Base-by-base conservation (phyloP, 2,329 filamentous ascomycete species). In the Nothomitra cinnamomea region DNA sequence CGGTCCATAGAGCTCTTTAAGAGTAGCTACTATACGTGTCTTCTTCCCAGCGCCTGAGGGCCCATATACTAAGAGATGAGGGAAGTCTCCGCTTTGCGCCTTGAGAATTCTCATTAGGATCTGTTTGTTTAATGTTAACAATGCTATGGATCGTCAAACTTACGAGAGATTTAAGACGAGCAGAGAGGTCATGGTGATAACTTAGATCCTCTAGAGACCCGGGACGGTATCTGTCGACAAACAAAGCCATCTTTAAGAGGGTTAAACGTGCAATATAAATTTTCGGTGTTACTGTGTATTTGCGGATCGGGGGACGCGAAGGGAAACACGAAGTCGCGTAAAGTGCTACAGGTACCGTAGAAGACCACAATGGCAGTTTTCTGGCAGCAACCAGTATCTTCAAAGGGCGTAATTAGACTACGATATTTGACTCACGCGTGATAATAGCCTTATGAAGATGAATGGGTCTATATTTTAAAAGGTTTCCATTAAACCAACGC, bases 1-100 rank as follows among this genome's bases (percentile, higher is more conserved):
- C 0, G 90, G 83, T 0, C 92, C 92, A 67, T 92, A 98, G 6
- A 98, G 77, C 64, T 95, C 90, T 67, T 95, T 94, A 2, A 98
- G 72, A 0, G 90, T 96, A 15, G 92, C 89, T 17, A 95, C 87
- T 60, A 96, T 94, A 43, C 92, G 83, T 1, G 92, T 98, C 70
- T 98, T 98, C 69, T 98, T 98, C 60, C 92, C 92, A 3, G 92
- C 92, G 35, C 92, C 92, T 0, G 90, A 95, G 1, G 92, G 92
- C 0, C 92, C 92, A 65, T 96, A 98, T 58, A 98, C 86, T 57
- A 98, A 85, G 48, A 98, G 81, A 70, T 98, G 94, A 51, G 92
- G 92, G 65, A 98, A 98, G 67, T 98, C 94, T 61, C 90, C 88
- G 69, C 85, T 94, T 78, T 94, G 87, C 53, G 92, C 92, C 89